Base-by-base conservation (phyloP, 306 rosid genomes). In the Rosa persica region DNA sequence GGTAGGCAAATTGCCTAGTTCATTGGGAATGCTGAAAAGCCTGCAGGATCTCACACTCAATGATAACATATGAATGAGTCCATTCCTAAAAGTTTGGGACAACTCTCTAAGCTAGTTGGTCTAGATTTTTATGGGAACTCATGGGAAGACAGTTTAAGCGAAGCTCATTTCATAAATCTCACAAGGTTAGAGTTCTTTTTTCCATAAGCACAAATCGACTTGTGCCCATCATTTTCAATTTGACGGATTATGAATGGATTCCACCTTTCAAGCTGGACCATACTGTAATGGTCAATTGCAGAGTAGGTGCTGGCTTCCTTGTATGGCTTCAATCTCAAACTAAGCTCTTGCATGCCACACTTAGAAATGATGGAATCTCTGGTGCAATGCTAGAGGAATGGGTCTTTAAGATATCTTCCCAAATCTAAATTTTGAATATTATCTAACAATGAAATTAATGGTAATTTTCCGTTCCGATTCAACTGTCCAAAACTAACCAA, bases 71-170 rank as follows among this genome's bases (percentile, higher is more conserved):
- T 30, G 34, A 30, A 30, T 30, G 34, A 30, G 34, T 76, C 81
- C 7, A 48, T 76, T 76, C 84, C 85, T 5, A 2, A 55, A 67
- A 73, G 75, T 72, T 20, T 82, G 12, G 85, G 85, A 3, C 74
- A 77, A 49, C 81, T 77, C 54, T 72, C 78, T 1, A 0, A 52
- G 5, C 71, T 82, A 1, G 79, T 43, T 12, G 0, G 2, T 0
- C 40, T 52, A 5, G 7, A 36, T 42, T 46, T 82, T 0, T 2
- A 4, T 0, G 3, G 0, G 12, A 82, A 82, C n/a, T 55, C 72
- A 0, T 78, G 76, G 72, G 67, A 39, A 38, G 72, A 79, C 27
- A 66, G 23, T 5, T 30, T 82, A 19, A 66, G 72, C 1, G 79
- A 77, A 62, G 27, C 78, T 17, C 82, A 82, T 30, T 43, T 82